phyloP scores from a whole-genome alignment of 352 stramenopile species.

The Globisporangium takayamanum region DNA sequence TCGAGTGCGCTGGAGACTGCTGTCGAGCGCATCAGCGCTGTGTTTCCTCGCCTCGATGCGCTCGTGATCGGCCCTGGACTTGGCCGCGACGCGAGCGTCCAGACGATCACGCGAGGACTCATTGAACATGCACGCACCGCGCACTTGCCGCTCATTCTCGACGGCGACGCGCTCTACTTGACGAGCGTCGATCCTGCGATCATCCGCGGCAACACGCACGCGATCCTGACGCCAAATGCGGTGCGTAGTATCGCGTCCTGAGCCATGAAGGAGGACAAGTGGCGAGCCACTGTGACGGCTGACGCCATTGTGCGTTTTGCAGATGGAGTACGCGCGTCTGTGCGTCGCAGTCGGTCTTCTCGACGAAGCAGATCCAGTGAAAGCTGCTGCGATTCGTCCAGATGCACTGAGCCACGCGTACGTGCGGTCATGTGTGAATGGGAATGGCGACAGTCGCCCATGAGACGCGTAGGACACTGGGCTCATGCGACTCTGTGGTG shows the following conservation, averaged over 20 bases:
- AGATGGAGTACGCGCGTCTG: slow-evolving; percentile 85
- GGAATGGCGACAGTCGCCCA: neutral
- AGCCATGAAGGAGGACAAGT: neutral
- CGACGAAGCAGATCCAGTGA: slow-evolving; percentile 31
- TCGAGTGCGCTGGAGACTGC: slow-evolving; percentile 19
- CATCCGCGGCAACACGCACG: slow-evolving; percentile 55
- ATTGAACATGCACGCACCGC: slow-evolving; percentile 50
- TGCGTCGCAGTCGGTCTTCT: slow-evolving; percentile 46
- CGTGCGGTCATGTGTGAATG: slow-evolving; percentile 10
- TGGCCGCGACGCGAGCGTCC: slow-evolving; percentile 85
- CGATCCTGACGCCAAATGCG: slow-evolving; percentile 94
- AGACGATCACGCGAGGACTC: slow-evolving; percentile 71
- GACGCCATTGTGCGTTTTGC: slow-evolving; percentile 1
- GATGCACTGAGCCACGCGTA: slow-evolving; percentile 52
- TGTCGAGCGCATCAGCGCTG: slow-evolving; percentile 39
- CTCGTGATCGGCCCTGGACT: slow-evolving; percentile 92
- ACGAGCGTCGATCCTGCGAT: slow-evolving; percentile 67
- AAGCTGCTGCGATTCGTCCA: slow-evolving; percentile 47
- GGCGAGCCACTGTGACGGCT: neutral
- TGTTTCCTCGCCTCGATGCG: slow-evolving; percentile 63
- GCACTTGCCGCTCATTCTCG: slow-evolving; percentile 88
- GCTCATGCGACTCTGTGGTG: neutral
- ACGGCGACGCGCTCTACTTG: slow-evolving; percentile 93
- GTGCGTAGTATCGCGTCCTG: slow-evolving; percentile 17
- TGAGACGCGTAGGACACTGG: neutral